Conservation (phyloP, 345 rosid genomes). For the Rhizophora apiculata region DNA sequence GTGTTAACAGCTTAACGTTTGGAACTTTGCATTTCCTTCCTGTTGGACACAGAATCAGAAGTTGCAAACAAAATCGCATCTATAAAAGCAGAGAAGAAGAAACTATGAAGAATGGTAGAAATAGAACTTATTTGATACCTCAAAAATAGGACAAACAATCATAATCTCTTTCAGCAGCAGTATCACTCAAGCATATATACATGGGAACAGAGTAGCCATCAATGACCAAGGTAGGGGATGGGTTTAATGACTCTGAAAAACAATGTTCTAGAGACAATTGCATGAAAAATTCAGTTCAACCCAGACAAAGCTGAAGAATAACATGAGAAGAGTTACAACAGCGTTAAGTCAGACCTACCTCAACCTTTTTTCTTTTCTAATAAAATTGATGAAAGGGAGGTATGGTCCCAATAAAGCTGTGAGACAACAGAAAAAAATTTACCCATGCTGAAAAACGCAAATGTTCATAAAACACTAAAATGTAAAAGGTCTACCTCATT, state of each 20-base stretch:
- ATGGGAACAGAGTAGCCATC: constrained; percentile 30
- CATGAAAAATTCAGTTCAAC: constrained; percentile 19
- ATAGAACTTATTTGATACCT: constrained; percentile 50
- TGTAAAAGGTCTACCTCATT: constrained; percentile 78
- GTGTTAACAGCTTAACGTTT: not conserved
- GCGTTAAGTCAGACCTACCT: constrained; percentile 69
- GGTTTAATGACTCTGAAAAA: constrained; percentile 22
- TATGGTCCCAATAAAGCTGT: constrained; percentile 85
- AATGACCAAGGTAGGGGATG: constrained; percentile 21
- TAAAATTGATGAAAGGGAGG: constrained; percentile 58
- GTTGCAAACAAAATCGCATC: not conserved
- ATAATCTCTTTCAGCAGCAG: constrained; percentile 37
- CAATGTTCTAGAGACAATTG: constrained; percentile 32
- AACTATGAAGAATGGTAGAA: constrained; percentile 1
- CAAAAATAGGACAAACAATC: constrained; percentile 27
- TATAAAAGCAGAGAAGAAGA: not conserved
- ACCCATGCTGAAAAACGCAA: constrained; percentile 52
- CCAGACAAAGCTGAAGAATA: constrained; percentile 32
- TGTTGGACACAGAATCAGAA: constrained; percentile 4
- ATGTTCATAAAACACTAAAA: constrained; percentile 40
- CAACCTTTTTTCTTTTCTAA: constrained; percentile 64
- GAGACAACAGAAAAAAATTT: constrained; percentile 53
- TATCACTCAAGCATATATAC: constrained; percentile 42
- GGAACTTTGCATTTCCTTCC: constrained; percentile 7
- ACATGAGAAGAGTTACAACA: constrained; percentile 33